Base-by-base conservation (phyloP, 2,329 filamentous ascomycete genomes). In the Pseudodiploospora longispora region DNA sequence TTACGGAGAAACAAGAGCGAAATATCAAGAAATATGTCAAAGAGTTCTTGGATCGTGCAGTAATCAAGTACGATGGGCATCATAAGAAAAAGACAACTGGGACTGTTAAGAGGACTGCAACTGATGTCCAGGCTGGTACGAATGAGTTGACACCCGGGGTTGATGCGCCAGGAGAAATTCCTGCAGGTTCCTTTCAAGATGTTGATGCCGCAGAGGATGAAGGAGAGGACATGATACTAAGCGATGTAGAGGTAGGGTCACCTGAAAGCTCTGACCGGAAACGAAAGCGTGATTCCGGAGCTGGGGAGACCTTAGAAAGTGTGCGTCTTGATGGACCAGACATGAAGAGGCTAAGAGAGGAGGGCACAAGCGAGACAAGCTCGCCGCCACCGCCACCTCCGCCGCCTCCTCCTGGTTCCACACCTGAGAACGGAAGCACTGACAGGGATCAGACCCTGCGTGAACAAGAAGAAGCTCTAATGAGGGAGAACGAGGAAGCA, bases 31-130 rank as follows among this genome's bases (percentile, higher is more conserved):
- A 79, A 46, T 88, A 85, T 58, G 88, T 90, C 46, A 83, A 85
- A 50, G 83, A 89, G 41, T 97, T 84, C 62, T 83, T 96, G 58
- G 87, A 94, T 48, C 90, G 88, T 58, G 90, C 88, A 0, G 82
- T 91, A 3, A 72, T 75, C 44, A 94, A 95, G 66, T 87, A 84
- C 52, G 68, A 64, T 32, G 80, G 75, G 49, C 76, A 81, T 50
- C 82, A 90, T 52, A 80, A 80, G 61, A 76, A 76, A 49, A 85
- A 80, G 58, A 68, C 71, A 2, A 73, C 71, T 51, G 59, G 53
- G 8, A 54, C 59, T 30, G 51, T 49, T 12, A 57, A 57, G 47
- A 56, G 58, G 29, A 51, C 48, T 42, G 56, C 52, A 42, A 47
- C 34, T 30, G 45, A 43, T 38, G 47, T 34, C 6, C 46, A 44